A percentile compares a stretch with the other conserved stretches of the same genome.
Conservation (phyloP, 257 asterid genomes). For the Gynochthodes officinalis region DNA sequence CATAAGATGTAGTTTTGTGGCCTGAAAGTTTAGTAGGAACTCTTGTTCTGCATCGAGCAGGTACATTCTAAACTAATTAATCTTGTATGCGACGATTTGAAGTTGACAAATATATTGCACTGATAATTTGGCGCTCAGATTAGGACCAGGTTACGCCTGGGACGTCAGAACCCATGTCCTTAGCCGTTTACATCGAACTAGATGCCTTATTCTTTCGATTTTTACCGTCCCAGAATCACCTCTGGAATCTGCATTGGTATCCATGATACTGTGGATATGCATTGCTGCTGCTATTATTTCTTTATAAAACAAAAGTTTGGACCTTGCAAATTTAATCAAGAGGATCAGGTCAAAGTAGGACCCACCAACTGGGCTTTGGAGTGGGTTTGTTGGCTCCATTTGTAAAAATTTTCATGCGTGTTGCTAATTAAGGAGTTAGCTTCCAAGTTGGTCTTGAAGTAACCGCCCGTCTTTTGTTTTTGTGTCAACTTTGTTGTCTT, state of each 20-base stretch:
- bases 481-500: background rate
- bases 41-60: background rate
- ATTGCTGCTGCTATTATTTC: background rate
- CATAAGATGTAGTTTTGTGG: background rate
- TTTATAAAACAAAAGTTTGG: background rate
- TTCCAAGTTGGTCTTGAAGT: conserved; percentile 5
- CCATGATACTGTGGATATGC: background rate
- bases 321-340: background rate
- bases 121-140: background rate
- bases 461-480: conserved; percentile 12
- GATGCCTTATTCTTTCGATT: too few relatives aligned
- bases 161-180: background rate
- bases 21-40: too few relatives aligned
- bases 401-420: background rate
- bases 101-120: background rate
- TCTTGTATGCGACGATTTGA: background rate
- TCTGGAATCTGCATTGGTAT: background rate
- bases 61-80: background rate
- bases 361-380: background rate
- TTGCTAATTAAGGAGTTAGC: background rate
- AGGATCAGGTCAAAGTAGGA: background rate
- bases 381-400: background rate
- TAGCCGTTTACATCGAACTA: background rate
- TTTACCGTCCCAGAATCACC: too few relatives aligned
- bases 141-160: background rate